Percentiles rank a stretch among this genome's conserved stretches.
These are phyloP conservation scores for Aphelidium insulamus DNA, from an alignment of 371 early-diverging fungal genomes.

Conservation along the genomic window DNA sequence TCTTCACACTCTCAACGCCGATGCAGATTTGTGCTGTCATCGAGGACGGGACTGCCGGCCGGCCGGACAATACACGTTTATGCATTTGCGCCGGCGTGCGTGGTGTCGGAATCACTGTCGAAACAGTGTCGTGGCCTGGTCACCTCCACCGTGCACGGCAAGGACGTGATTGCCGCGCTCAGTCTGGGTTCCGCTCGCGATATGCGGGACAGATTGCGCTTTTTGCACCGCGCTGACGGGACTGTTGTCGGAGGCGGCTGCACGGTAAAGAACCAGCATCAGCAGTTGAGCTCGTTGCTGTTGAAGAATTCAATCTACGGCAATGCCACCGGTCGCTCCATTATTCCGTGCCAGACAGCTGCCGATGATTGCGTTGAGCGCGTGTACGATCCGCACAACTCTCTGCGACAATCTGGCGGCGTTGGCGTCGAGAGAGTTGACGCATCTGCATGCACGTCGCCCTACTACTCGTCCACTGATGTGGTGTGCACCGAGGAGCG, in stretches of 20 bases:
- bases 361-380: too few species aligned
- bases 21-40: constrained; percentile 32
- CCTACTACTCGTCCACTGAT: background rate
- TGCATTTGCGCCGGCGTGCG: constrained; percentile 47
- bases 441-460: background rate
- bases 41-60: constrained; percentile 32
- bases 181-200: too few species aligned
- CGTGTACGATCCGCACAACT: background rate
- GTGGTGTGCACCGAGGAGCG: background rate
- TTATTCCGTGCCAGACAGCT: too few species aligned
- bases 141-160: constrained; percentile 42
- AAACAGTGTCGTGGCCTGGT: constrained; percentile 40
- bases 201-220: too few species aligned
- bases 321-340: too few species aligned
- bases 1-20: constrained; percentile 1
- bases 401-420: background rate
- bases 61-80: constrained; percentile 54
- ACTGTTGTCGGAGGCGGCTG: too few species aligned
- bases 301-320: too few species aligned
- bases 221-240: too few species aligned
- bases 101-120: constrained; percentile 36
- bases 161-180: constrained; percentile 44
- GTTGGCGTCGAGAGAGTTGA: background rate
- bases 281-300: too few species aligned
- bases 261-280: too few species aligned